Evolutionary conservation across 2,329 filamentous ascomycete species (phyloP).

Genomic region (Davidsoniella eucalypti): DNA sequence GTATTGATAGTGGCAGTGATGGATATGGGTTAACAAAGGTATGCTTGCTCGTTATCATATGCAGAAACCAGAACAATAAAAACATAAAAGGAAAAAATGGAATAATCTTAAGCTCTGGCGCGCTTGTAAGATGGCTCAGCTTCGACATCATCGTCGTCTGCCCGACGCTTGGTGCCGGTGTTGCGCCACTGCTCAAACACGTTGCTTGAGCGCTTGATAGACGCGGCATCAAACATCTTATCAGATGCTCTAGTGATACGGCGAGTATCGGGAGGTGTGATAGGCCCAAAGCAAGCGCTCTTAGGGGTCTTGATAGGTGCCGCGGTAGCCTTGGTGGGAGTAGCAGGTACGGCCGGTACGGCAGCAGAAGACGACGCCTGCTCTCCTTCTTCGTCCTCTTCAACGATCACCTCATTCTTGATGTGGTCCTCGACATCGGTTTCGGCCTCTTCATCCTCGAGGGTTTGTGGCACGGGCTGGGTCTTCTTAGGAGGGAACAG

Average conservation of each 20-base stretch:
- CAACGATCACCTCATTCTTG: constrained; percentile 16
- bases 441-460: constrained; percentile 42
- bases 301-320: constrained; percentile 29
- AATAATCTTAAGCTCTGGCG: constrained; percentile 1
- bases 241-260: constrained; percentile 41
- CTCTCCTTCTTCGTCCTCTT: constrained; percentile 15
- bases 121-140: constrained; percentile 3
- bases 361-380: constrained; percentile 9
- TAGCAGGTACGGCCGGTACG: constrained; percentile 18
- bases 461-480: constrained; percentile 27
- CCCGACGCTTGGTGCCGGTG: constrained; percentile 27
- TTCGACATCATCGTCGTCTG: constrained; percentile 20
- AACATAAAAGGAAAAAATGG: not conserved
- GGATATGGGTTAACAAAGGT: not conserved
- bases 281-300: constrained; percentile 37
- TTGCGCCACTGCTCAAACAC: constrained; percentile 12
- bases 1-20: too few relatives aligned
- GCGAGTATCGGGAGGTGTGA: constrained; percentile 45
- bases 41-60: not conserved
- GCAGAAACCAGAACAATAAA: not conserved
- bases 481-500: constrained; percentile 41
- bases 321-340: constrained; percentile 21
- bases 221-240: constrained; percentile 31
- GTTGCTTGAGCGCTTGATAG: constrained; percentile 35
- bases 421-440: constrained; percentile 40